A percentile compares a stretch with the other conserved stretches of the same genome.
Conservation (phyloP, 169 alveolate species). For the Cryptosporidium ubiquitum region DNA sequence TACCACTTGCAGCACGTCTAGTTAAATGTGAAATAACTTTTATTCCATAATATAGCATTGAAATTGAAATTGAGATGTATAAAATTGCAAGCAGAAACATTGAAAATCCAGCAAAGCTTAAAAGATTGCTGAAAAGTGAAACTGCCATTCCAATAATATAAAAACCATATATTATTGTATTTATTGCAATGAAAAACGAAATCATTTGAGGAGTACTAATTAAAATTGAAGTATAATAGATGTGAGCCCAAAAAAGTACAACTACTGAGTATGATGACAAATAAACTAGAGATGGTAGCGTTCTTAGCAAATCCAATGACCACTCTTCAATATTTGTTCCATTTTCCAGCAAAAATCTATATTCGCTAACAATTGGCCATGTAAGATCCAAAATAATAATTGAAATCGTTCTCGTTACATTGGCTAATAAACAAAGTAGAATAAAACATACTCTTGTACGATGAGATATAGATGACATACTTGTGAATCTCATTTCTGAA, state of each 20-base stretch:
- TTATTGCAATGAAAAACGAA: constrained; percentile 11
- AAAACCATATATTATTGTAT: constrained; percentile 43
- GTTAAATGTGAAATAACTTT: constrained; percentile 56
- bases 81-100: constrained; percentile 16
- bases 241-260: constrained; percentile 70
- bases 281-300: constrained; percentile 48
- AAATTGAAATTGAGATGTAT: constrained; percentile 23
- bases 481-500: constrained; percentile 26
- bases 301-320: constrained; percentile 38
- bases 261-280: constrained; percentile 62
- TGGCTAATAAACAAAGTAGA: constrained; percentile 40
- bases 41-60: constrained; percentile 50
- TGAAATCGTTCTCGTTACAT: constrained; percentile 39
- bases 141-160: constrained; percentile 15
- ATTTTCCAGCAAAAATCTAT: background rate
- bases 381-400: constrained; percentile 53
- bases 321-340: constrained; percentile 35
- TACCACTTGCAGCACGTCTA: constrained; percentile 70
- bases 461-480: constrained; percentile 54
- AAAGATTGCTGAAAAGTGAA: constrained; percentile 5
- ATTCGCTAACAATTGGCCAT: constrained; percentile 12
- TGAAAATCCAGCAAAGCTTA: constrained; percentile 6
- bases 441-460: constrained; percentile 60
- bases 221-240: constrained; percentile 49
- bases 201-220: constrained; percentile 59